Evolutionary conservation across 176 grass and related monocot species (phyloP).

Genomic region (Phoenix dactylifera): DNA sequence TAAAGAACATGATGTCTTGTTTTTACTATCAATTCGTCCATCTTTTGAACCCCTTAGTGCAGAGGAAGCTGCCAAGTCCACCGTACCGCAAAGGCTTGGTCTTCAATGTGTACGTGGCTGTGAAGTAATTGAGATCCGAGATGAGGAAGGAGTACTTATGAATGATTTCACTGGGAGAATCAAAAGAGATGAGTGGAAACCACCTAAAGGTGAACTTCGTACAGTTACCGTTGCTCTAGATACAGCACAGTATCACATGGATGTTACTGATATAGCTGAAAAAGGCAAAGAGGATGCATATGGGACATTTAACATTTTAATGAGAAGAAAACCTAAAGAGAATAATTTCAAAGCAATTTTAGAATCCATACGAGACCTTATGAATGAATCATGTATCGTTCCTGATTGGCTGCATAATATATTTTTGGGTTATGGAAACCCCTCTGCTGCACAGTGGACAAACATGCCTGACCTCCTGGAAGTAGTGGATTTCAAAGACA

Average conservation of each 20-base stretch:
- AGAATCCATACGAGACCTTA: conserved; percentile 96
- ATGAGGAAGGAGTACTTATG: conserved; percentile 87
- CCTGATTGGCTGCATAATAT: conserved; percentile 98
- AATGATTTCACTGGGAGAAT: conserved; percentile 98
- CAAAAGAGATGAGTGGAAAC: conserved; percentile 96
- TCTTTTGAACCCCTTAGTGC: conserved; percentile 93
- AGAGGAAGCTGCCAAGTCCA: conserved; percentile 81
- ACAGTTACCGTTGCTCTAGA: conserved; percentile 86
- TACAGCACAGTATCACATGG: conserved; percentile 87
- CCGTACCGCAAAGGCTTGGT: conserved; percentile 85
- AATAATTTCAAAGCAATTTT: conserved; percentile 99
- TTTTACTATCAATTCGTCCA: conserved; percentile 81
- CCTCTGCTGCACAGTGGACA: conserved; percentile 83
- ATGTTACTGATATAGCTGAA: conserved; percentile 62
- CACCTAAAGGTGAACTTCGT: conserved; percentile 91
- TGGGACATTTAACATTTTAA: conserved; percentile 85
- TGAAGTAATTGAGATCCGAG: conserved; percentile 83
- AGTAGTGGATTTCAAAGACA: conserved; percentile 94
- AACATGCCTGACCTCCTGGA: conserved; percentile 89
- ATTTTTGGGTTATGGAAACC: conserved; percentile 97
- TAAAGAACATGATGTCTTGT: conserved; percentile 96
- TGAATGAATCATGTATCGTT: conserved; percentile 98
- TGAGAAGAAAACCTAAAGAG: conserved; percentile 98
- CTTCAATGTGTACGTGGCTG: conserved; percentile 95
- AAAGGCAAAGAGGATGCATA: conserved; percentile 82